Evolutionary conservation across 2,329 filamentous ascomycete genomes (phyloP).

Genomic region (Neonectria punicea): DNA sequence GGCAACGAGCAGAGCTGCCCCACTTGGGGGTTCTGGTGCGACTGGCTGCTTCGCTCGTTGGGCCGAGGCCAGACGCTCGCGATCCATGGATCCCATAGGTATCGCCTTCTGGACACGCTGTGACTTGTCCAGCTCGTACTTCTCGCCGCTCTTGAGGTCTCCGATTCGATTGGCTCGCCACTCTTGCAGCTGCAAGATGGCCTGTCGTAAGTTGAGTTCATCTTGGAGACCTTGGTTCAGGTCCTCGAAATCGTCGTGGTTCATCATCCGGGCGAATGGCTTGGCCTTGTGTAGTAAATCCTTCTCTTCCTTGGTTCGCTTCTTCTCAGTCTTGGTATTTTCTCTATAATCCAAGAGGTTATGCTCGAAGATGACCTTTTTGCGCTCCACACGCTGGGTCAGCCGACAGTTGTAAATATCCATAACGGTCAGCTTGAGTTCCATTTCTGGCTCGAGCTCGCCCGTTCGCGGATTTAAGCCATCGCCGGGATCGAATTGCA

Average conservation of each 20-base stretch:
- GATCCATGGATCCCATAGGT: constrained; percentile 85
- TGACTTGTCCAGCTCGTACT: constrained; percentile 91
- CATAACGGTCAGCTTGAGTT: constrained; percentile 97
- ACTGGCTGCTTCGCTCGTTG: constrained; percentile 75
- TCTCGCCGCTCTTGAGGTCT: constrained; percentile 86
- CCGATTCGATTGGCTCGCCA: constrained; percentile 89
- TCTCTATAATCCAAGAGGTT: constrained; percentile 93
- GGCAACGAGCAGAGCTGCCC: constrained; percentile 79
- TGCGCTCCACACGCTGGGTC: constrained; percentile 90
- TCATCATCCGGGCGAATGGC: constrained; percentile 97
- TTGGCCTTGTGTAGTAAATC: constrained; percentile 94
- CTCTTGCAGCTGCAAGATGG: constrained; percentile 90
- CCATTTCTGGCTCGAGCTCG: constrained; percentile 93
- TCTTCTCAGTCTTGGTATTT: constrained; percentile 90
- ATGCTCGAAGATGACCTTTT: constrained; percentile 97
- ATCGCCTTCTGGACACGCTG: constrained; percentile 74
- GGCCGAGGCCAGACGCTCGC: constrained; percentile 77
- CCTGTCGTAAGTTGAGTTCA: constrained; percentile 89
- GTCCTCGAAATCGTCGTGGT: constrained; percentile 86
- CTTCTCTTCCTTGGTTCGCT: constrained; percentile 92
- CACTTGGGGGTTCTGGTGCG: constrained; percentile 76
- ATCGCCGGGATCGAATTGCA: constrained; percentile 97
- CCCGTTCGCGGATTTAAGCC: constrained; percentile 86
- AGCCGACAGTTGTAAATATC: constrained; percentile 96
- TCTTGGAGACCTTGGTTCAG: constrained; percentile 88